Evolutionary conservation across 2,329 filamentous ascomycete species (phyloP).

Genomic region (Fusarium vanettenii): DNA sequence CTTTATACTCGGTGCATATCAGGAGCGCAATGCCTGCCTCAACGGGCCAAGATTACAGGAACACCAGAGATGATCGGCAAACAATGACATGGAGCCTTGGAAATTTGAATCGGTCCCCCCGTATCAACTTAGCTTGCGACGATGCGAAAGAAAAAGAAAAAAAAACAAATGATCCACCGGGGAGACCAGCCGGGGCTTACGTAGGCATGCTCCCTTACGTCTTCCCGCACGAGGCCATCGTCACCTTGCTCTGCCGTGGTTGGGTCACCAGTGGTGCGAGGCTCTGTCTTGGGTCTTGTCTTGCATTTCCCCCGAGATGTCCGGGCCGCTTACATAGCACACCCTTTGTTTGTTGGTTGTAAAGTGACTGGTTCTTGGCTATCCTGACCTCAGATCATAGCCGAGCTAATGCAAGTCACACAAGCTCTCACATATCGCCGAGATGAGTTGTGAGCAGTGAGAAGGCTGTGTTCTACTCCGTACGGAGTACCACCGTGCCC

Average conservation of each 20-base stretch:
- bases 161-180: constrained; percentile 26
- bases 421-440: background rate
- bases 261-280: background rate
- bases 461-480: background rate
- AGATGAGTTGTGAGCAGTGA: background rate
- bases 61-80: constrained; percentile 19
- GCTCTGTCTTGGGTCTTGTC: constrained; percentile 22
- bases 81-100: constrained; percentile 23
- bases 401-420: constrained; percentile 6
- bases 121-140: constrained; percentile 11
- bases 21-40: constrained; percentile 15
- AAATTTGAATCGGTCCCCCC: constrained; percentile 17
- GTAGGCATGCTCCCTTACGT: constrained; percentile 25
- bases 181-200: constrained; percentile 16
- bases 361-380: background rate
- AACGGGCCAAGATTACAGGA: constrained; percentile 28
- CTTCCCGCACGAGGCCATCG: constrained; percentile 18
- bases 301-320: constrained; percentile 5
- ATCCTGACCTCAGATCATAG: background rate
- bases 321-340: background rate
- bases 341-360: background rate
- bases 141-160: background rate
- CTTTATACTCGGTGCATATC: constrained; percentile 1
- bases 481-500: background rate
- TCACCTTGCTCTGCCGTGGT: constrained; percentile 4